Conservation (phyloP, 129 eudicot species). For the Escallonia herrerae region DNA sequence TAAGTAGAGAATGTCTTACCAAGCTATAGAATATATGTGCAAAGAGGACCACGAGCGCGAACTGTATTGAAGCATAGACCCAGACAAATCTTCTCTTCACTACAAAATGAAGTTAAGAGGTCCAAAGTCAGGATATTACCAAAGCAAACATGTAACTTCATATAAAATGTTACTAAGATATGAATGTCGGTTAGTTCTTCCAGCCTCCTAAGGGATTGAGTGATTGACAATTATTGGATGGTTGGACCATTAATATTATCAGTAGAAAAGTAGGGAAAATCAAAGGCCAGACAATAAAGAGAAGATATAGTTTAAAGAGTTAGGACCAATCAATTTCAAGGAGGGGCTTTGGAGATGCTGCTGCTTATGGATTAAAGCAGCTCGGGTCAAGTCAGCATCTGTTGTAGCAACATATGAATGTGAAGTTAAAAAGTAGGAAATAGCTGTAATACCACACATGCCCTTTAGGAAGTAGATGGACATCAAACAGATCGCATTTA, state of each 20-base stretch:
- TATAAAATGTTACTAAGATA: not conserved
- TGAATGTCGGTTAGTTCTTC: not conserved
- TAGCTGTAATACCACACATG: too few relatives aligned
- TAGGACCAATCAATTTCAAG: not conserved
- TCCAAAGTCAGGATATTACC: not conserved
- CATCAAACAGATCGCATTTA: too few relatives aligned
- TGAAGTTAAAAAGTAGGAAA: too few relatives aligned
- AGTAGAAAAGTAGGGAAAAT: too few relatives aligned
- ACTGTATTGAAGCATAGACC: constrained; percentile 76
- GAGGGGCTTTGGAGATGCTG: too few relatives aligned
- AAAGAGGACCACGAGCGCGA: constrained; percentile 67
- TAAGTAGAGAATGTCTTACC: constrained; percentile 44
- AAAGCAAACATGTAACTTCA: not conserved
- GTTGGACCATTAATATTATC: too few relatives aligned
- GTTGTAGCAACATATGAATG: too few relatives aligned
- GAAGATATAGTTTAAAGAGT: not conserved
- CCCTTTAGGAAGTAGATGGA: too few relatives aligned
- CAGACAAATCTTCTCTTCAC: constrained; percentile 72
- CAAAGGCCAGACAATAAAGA: too few relatives aligned
- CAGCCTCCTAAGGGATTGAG: not conserved
- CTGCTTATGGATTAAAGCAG: too few relatives aligned
- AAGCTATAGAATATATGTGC: constrained; percentile 71
- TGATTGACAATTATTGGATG: not conserved
- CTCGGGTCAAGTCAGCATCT: too few relatives aligned
- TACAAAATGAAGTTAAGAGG: constrained; percentile 16